Conservation (phyloP, 495 filamentous ascomycete species). For the Choiromyces venosus region DNA sequence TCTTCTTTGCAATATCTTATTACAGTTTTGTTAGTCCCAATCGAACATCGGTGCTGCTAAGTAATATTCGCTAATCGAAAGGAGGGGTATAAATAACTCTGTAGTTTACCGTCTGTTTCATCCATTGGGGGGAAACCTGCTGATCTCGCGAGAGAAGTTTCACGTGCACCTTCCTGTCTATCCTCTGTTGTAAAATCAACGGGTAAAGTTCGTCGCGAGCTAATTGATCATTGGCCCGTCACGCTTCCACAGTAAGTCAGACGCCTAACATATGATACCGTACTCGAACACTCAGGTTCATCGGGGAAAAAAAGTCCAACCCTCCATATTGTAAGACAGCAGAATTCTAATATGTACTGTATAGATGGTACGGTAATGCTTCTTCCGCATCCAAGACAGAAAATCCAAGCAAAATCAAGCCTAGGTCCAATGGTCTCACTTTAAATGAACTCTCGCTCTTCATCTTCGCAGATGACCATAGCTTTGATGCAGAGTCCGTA, state of each 20-base stretch:
- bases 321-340: neutral
- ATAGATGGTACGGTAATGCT: neutral
- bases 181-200: neutral
- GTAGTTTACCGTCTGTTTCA: neutral
- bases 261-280: neutral
- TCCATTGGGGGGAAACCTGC: neutral
- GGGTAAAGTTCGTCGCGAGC: neutral
- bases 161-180: neutral
- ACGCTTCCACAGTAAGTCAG: neutral
- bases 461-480: neutral
- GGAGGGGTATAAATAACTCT: neutral
- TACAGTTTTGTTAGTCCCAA: no score
- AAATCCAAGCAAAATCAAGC: neutral
- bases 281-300: neutral
- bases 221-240: neutral
- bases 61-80: neutral
- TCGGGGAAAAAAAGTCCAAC: neutral
- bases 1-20: neutral
- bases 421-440: neutral
- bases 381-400: neutral
- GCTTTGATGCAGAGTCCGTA: neutral
- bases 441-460: neutral
- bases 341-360: no score
- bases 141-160: neutral
- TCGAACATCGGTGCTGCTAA: neutral